phyloP scores from a whole-genome alignment of 768 basidiomycete genomes.

The Lanmaoa rubissima region DNA sequence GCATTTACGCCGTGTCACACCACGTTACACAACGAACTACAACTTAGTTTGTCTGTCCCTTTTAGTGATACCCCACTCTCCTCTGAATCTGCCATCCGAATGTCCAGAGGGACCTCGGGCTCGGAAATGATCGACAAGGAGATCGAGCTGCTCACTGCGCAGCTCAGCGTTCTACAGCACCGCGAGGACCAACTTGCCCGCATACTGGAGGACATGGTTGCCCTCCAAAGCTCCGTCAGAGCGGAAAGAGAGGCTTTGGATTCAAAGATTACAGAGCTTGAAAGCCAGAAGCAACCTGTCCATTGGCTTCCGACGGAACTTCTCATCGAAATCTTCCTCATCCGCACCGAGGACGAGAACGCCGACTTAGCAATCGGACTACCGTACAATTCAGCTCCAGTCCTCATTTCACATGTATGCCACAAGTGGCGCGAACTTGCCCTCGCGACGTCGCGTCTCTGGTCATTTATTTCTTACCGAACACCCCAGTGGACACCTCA shows the following conservation, averaged over 20 bases:
- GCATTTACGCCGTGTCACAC: background rate
- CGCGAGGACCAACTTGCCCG: conserved; percentile 42
- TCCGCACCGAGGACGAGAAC: conserved; percentile 27
- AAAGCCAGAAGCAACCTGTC: conserved; percentile 43
- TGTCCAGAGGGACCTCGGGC: conserved; percentile 19
- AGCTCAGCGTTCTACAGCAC: conserved; percentile 35
- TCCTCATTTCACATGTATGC: conserved; percentile 49
- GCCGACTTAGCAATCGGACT: conserved; percentile 23
- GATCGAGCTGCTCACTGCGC: conserved; percentile 36
- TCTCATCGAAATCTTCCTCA: conserved; percentile 43
- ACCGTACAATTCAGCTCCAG: conserved; percentile 33
- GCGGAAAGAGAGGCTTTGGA: conserved; percentile 35
- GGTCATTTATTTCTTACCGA: conserved; percentile 40
- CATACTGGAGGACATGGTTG: conserved; percentile 40
- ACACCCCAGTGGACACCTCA: conserved; percentile 23
- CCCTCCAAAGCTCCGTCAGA: conserved; percentile 35
- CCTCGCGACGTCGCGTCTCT: conserved; percentile 43
- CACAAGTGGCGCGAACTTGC: conserved; percentile 48
- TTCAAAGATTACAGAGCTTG: conserved; percentile 33
- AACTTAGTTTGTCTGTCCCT: background rate
- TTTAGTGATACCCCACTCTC: background rate
- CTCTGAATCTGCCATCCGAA: conserved; percentile 6
- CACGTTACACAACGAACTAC: background rate
- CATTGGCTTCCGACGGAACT: conserved; percentile 53
- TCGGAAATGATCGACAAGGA: conserved; percentile 36